Evolutionary conservation across 495 filamentous ascomycete species (phyloP).

Genomic region (Xylaria palmicola): DNA sequence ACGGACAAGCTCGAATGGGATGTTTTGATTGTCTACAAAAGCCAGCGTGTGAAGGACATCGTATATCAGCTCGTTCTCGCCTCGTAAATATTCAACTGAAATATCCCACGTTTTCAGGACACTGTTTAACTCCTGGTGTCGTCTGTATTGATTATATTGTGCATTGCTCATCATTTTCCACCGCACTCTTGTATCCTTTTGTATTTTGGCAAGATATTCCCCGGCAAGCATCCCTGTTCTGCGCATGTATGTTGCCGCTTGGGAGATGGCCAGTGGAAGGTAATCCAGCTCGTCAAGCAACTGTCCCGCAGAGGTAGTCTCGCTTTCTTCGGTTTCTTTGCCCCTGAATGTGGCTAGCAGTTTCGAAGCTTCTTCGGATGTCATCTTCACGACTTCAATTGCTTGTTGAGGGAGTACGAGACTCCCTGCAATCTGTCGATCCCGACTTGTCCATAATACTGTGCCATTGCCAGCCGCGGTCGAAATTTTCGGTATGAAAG

Average conservation of each 20-base stretch:
- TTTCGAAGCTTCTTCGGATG: not conserved
- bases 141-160: constrained; percentile 19
- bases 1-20: constrained; percentile 17
- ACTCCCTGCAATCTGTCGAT: constrained; percentile 20
- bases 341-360: not conserved
- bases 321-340: not conserved
- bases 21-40: constrained; percentile 25
- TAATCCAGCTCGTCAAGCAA: constrained; percentile 26
- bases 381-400: constrained; percentile 20
- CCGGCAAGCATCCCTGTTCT: constrained; percentile 21
- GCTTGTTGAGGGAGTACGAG: constrained; percentile 12
- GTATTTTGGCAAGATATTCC: constrained; percentile 19
- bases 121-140: constrained; percentile 19
- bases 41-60: constrained; percentile 20
- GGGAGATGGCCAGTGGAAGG: constrained; percentile 32
- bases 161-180: constrained; percentile 15
- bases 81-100: constrained; percentile 22
- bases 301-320: not conserved
- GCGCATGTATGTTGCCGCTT: constrained; percentile 29
- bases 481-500: constrained; percentile 15
- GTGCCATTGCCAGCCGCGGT: too few relatives aligned
- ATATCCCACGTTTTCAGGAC: constrained; percentile 27
- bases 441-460: constrained; percentile 34
- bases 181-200: constrained; percentile 4
- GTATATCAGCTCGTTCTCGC: constrained; percentile 22